Percentiles rank a stretch among this genome's conserved stretches.
These are phyloP conservation scores for Pisolithus albus DNA, from an alignment of 768 basidiomycete genomes.

Conservation along the genomic window DNA sequence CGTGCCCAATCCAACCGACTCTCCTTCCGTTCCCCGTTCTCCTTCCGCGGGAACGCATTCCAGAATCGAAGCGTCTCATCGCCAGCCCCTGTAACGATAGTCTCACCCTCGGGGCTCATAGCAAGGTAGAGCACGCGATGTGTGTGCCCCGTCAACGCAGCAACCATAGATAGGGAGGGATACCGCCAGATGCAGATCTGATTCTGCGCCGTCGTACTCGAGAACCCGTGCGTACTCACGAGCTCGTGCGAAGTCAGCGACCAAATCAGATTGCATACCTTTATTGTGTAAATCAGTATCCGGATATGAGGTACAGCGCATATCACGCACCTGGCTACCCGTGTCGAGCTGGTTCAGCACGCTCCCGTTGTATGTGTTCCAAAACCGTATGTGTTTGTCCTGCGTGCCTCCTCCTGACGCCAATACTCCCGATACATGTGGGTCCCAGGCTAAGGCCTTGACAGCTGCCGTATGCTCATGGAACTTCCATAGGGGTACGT, in stretches of 20 bases:
- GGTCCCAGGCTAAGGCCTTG: constrained; percentile 98
- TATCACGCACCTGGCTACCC: constrained; percentile 75
- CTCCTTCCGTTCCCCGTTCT: constrained; percentile 32
- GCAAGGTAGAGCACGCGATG: constrained; percentile 95
- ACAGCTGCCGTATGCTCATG: constrained; percentile 96
- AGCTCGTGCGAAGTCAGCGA: constrained; percentile 93
- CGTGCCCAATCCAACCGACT: constrained; percentile 42
- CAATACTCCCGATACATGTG: constrained; percentile 83
- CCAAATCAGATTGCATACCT: constrained; percentile 99
- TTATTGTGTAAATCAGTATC: constrained; percentile 5
- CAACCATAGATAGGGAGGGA: constrained; percentile 89
- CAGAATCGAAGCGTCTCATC: constrained; percentile 97
- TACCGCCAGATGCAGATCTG: constrained; percentile 97
- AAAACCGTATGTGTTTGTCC: constrained; percentile 95
- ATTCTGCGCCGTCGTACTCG: constrained; percentile 88
- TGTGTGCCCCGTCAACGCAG: constrained; percentile 89
- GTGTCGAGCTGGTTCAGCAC: constrained; percentile 89
- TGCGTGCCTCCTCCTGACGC: constrained; percentile 98
- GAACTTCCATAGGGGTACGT: constrained; percentile 85
- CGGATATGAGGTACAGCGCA: neutral
- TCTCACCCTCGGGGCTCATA: constrained; percentile 95
- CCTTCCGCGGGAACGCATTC: constrained; percentile 90
- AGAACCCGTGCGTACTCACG: constrained; percentile 97
- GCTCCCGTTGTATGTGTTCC: constrained; percentile 86
- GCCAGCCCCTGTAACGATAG: constrained; percentile 95